Conservation (phyloP, 192 early-diverging fungal species). For the Podila epicladia region DNA sequence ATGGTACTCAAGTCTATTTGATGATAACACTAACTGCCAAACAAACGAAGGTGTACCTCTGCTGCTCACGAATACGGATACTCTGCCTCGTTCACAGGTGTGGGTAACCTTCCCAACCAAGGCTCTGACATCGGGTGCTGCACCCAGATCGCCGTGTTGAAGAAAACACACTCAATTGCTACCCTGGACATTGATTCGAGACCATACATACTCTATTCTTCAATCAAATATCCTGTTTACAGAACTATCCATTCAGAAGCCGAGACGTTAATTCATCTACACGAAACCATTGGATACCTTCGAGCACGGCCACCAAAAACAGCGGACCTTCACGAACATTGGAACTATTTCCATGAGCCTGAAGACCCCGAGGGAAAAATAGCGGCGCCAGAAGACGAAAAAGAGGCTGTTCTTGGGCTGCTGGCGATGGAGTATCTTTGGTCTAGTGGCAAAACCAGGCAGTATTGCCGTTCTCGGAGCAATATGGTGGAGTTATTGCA, state of each 20-base stretch:
- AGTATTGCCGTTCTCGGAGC: conserved; percentile 58
- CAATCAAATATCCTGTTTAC: conserved; percentile 65
- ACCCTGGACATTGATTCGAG: background rate
- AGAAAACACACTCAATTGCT: background rate
- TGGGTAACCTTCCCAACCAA: conserved; percentile 59
- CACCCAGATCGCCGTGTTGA: conserved; percentile 82
- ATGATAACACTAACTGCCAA: too few relatives aligned
- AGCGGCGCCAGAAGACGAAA: background rate
- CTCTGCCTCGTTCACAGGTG: conserved; percentile 67
- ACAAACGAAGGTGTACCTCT: conserved; percentile 47
- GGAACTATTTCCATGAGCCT: background rate
- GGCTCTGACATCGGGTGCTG: conserved; percentile 66
- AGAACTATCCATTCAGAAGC: conserved; percentile 41
- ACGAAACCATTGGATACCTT: conserved; percentile 31
- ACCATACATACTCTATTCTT: conserved; percentile 44
- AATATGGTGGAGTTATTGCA: conserved; percentile 39
- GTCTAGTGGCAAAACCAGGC: conserved; percentile 46
- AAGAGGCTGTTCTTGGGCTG: conserved; percentile 17
- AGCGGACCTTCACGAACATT: background rate
- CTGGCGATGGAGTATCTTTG: conserved; percentile 12
- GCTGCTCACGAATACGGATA: conserved; percentile 74
- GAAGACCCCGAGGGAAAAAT: background rate
- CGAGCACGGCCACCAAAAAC: conserved; percentile 15
- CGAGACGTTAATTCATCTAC: conserved; percentile 50
- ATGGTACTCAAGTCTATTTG: too few relatives aligned